Evolutionary conservation across 2,329 filamentous ascomycete species (phyloP).

Genomic region (Arthrobotrys musiformis): DNA sequence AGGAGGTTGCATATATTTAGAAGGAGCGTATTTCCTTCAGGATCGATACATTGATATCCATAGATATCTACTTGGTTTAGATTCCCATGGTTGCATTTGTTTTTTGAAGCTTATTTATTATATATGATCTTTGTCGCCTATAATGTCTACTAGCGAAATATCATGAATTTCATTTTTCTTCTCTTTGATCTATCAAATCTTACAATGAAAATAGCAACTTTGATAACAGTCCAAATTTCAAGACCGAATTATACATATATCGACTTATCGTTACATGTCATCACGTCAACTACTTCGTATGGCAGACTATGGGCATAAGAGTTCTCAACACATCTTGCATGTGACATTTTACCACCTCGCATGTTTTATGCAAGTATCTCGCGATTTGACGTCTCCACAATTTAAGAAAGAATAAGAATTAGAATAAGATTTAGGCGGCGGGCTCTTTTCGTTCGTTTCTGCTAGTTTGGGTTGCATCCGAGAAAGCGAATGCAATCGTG

Average conservation of each 20-base stretch:
- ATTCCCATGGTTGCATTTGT: constrained; percentile 20
- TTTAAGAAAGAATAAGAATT: constrained; percentile 20
- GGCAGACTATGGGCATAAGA: neutral
- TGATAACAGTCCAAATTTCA: no score
- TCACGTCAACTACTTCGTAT: neutral
- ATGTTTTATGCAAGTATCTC: neutral
- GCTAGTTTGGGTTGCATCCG: constrained; percentile 40
- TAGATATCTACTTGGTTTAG: no score
- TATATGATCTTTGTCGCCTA: constrained; percentile 20
- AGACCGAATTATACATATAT: no score
- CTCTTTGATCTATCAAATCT: neutral
- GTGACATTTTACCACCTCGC: constrained; percentile 28
- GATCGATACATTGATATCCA: constrained; percentile 7
- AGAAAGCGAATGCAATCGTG: constrained; percentile 21
- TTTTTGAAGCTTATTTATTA: constrained; percentile 6
- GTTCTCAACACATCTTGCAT: constrained; percentile 26
- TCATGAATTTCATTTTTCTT: neutral
- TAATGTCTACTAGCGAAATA: constrained; percentile 41
- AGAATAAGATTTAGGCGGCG: constrained; percentile 35
- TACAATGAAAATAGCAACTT: neutral
- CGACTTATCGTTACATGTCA: no score
- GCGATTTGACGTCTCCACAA: constrained; percentile 18
- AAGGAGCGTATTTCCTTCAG: neutral
- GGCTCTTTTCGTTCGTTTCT: constrained; percentile 41
- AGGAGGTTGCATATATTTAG: neutral